Evolutionary conservation across 805 yeast genomes (phyloP), one percentile per base, ranked within the genome.

Genomic region (Zygosaccharomyces siamensis): DNA sequence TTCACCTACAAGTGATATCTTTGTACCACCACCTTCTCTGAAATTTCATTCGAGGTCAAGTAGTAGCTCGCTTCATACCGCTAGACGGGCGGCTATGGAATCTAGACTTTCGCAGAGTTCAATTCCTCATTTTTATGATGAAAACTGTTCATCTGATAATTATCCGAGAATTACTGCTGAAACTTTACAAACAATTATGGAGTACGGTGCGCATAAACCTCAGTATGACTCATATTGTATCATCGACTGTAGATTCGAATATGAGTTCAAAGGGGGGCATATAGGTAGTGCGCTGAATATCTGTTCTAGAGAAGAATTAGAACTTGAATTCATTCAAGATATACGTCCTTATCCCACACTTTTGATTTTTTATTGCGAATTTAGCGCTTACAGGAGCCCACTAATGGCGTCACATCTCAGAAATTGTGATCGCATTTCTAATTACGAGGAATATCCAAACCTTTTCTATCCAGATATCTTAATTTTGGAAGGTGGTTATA

Each of bases 231-330:
- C 79, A 30, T 69, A 77, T 36, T 57, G 78, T 6, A 71, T 93
- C 14, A 72, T 93, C 7, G 99, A 93, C 69, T 89, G 98, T 63
- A 79, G 99, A 46, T 93, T 93, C 63, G 88, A 83, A 58, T 92
- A 92, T 70, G 99, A 93, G 68, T 93, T 73, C 66, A 74, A 79
- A 36, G 98, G 98, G 28, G 99, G 99, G 26, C 99, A 93, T 67
- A 88, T 93, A 41, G 78, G 75, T 41, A 83, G 85, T 41, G 95
- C 98, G 6, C 58, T 86, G 46, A 93, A 92, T 64, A 74, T 89
- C 27, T 80, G 86, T 36, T 77, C 84, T 32, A 83, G 84, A 56
- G 78, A 77, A 47, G 84, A 80, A 43, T 71, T 92, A 38, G 95
- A 88, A 59, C 69, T 74, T 33, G 64, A 66, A 42, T 76, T 89